Conservation (phyloP, 148 eudicot species). For the Rhododendron ovatum region DNA sequence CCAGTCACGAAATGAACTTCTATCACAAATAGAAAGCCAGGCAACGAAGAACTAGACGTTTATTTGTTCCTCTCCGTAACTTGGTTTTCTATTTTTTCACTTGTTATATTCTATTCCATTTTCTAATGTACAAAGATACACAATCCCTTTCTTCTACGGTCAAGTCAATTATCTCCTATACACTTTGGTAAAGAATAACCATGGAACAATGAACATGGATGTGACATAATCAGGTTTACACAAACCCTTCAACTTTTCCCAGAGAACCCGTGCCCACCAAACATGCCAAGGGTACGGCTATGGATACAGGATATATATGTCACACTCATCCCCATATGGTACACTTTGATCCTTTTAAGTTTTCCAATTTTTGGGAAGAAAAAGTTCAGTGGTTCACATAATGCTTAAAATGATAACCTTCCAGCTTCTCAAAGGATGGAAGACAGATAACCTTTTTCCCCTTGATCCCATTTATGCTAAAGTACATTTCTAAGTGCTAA, state of each 20-base stretch:
- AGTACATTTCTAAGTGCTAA: neutral
- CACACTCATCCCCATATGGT: neutral
- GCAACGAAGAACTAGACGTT: neutral
- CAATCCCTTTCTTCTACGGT: neutral
- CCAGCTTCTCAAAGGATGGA: neutral
- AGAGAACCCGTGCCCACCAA: neutral
- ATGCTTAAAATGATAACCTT: neutral
- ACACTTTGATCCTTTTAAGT: neutral
- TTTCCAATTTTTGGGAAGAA: neutral
- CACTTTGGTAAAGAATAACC: no score
- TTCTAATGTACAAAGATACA: neutral
- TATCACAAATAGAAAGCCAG: neutral
- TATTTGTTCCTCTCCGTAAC: neutral
- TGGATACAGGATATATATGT: neutral
- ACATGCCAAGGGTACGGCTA: neutral
- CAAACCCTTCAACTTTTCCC: neutral
- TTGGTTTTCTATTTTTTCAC: neutral
- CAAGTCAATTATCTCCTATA: neutral
- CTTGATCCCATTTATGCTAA: neutral
- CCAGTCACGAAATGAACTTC: neutral
- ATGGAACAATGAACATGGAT: no score
- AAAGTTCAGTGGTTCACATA: neutral
- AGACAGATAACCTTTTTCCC: neutral
- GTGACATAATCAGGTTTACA: neutral
- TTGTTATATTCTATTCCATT: neutral